Percentiles rank a stretch among this genome's conserved stretches.
Conservation (phyloP, 352 stramenopile genomes). For the Pythium utonaiense region DNA sequence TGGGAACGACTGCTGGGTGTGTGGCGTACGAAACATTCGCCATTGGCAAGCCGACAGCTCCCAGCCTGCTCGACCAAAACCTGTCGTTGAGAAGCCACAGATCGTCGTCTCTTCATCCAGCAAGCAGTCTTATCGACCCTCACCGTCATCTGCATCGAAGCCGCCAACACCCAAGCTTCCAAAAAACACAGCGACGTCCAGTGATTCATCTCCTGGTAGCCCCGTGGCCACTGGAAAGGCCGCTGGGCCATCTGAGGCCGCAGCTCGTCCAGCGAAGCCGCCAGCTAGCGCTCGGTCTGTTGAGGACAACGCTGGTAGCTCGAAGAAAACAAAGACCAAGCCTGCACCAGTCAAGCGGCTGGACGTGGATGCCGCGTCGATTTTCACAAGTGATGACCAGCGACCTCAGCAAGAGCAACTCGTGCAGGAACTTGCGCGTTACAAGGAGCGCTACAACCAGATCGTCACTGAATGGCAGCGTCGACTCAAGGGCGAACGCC, state of each 20-base stretch:
- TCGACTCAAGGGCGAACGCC: constrained; percentile 67
- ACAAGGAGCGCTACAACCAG: constrained; percentile 78
- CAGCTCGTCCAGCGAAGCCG: constrained; percentile 12
- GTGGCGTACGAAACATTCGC: constrained; percentile 62
- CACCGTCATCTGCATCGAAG: background rate
- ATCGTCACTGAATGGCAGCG: constrained; percentile 80
- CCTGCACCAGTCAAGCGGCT: constrained; percentile 14
- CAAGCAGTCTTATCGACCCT: background rate
- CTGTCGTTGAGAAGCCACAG: background rate
- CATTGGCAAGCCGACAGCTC: constrained; percentile 40
- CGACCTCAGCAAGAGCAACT: constrained; percentile 18
- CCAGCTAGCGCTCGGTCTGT: background rate
- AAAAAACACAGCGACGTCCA: constrained; percentile 4
- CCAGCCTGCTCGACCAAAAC: constrained; percentile 5
- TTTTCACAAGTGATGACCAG: background rate
- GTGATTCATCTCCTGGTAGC: constrained; percentile 12
- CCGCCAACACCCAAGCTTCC: background rate
- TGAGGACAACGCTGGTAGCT: background rate
- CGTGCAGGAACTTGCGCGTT: constrained; percentile 58
- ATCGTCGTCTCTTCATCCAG: background rate
- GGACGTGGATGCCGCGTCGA: constrained; percentile 12
- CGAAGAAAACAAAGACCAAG: constrained; percentile 13
- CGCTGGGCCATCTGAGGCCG: background rate
- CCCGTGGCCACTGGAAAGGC: background rate
- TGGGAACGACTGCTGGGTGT: constrained; percentile 67